phyloP scores from a whole-genome alignment of 2,329 filamentous ascomycete species.

The Xylariaceae sp. region DNA sequence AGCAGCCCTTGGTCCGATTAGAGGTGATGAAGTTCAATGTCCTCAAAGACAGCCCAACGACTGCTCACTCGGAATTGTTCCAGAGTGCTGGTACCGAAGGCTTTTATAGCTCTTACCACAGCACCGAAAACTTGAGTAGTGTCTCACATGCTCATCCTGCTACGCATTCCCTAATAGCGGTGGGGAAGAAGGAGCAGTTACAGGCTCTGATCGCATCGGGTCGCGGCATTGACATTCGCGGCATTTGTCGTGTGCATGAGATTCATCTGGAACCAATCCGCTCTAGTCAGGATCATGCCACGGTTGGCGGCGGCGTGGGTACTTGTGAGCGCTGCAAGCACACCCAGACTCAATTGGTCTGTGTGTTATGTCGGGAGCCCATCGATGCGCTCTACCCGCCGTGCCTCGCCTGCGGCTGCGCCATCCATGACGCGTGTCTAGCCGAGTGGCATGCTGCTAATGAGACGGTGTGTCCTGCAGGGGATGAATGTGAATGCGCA shows the following conservation, averaged over 20 bases:
- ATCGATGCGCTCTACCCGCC: conserved; percentile 57
- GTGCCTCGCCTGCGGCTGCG: conserved; percentile 61
- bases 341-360: conserved; percentile 54
- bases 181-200: conserved; percentile 53
- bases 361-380: conserved; percentile 60
- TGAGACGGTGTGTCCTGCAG: conserved; percentile 56
- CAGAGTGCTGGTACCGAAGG: conserved; percentile 29
- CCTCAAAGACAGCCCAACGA: conserved; percentile 46
- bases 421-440: conserved; percentile 55
- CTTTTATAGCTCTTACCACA: conserved; percentile 37
- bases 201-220: conserved; percentile 48
- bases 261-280: conserved; percentile 57
- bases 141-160: conserved; percentile 36
- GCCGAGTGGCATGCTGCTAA: conserved; percentile 56
- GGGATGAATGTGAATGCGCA: conserved; percentile 61
- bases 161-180: conserved; percentile 49
- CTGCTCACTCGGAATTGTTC: conserved; percentile 26
- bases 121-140: conserved; percentile 33
- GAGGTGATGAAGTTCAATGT: conserved; percentile 68
- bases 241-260: conserved; percentile 60
- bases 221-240: conserved; percentile 59
- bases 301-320: conserved; percentile 38
- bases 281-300: conserved; percentile 45
- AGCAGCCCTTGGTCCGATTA: conserved; percentile 56
- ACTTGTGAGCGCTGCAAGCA: conserved; percentile 48